Evolutionary conservation across 2,329 filamentous ascomycete genomes (phyloP).

Genomic region (Claviceps cyperi): DNA sequence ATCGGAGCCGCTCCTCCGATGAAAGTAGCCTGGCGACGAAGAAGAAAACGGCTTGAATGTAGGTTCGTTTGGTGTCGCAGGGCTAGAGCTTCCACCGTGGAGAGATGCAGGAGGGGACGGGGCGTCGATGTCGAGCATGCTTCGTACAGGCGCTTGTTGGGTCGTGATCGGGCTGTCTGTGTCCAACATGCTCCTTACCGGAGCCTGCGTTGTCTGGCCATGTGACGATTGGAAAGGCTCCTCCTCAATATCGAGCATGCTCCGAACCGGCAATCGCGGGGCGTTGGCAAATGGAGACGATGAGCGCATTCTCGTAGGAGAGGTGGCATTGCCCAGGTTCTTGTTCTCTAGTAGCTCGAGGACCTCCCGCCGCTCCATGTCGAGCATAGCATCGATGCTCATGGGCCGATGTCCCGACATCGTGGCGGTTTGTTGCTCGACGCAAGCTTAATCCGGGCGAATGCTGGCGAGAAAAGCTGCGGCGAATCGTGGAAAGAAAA

Average conservation of each 20-base stretch:
- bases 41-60: constrained; percentile 11
- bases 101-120: constrained; percentile 17
- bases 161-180: constrained; percentile 30
- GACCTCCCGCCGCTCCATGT: constrained; percentile 64
- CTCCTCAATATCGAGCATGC: constrained; percentile 48
- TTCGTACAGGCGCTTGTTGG: constrained; percentile 27
- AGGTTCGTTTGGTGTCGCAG: constrained; percentile 17
- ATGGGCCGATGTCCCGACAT: constrained; percentile 34
- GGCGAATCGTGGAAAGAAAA: too few species aligned
- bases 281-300: constrained; percentile 39
- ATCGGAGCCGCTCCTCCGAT: constrained; percentile 42
- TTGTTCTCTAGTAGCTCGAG: constrained; percentile 51
- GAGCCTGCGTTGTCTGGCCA: constrained; percentile 28
- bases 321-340: constrained; percentile 14
- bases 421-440: constrained; percentile 5
- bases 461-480: not conserved
- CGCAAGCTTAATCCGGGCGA: not conserved
- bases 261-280: constrained; percentile 53
- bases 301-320: constrained; percentile 27
- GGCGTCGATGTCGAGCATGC: constrained; percentile 36
- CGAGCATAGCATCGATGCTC: constrained; percentile 64
- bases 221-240: constrained; percentile 10
- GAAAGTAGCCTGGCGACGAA: constrained; percentile 11
- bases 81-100: constrained; percentile 18
- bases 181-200: constrained; percentile 53